These are phyloP conservation scores for Triangularia setosa DNA, from an alignment of 2,329 filamentous ascomycete species.

Conservation along the genomic window DNA sequence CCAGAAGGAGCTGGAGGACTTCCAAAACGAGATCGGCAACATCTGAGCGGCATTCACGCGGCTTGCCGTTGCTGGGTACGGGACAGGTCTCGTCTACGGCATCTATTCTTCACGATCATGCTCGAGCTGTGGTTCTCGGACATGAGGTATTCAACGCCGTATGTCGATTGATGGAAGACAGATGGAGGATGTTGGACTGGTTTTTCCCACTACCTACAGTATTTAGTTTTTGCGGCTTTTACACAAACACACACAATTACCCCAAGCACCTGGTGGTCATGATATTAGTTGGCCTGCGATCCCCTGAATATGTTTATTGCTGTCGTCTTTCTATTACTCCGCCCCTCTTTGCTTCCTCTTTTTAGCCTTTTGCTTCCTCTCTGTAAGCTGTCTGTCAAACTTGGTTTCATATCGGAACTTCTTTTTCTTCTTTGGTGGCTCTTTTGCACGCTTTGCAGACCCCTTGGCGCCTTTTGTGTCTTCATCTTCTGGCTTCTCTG, in stretches of 20 bases:
- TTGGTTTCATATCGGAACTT: slow-evolving; percentile 93
- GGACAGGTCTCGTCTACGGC: slow-evolving; percentile 9
- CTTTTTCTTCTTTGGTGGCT: slow-evolving; percentile 73
- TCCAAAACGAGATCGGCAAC: slow-evolving; percentile 88
- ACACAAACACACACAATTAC: slow-evolving; percentile 14
- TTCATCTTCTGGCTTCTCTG: slow-evolving; percentile 26
- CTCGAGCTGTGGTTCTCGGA: slow-evolving; percentile 12
- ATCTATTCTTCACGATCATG: slow-evolving; percentile 15
- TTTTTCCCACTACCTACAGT: slow-evolving; percentile 14
- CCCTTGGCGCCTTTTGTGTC: slow-evolving; percentile 31
- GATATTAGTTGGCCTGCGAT: background rate
- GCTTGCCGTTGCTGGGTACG: background rate
- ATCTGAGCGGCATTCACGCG: slow-evolving; percentile 55
- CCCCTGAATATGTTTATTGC: background rate
- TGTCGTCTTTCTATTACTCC: background rate
- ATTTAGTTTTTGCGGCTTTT: slow-evolving; percentile 16
- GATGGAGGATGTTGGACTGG: slow-evolving; percentile 14
- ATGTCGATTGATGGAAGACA: slow-evolving; percentile 10
- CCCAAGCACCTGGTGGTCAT: background rate
- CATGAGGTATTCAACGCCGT: slow-evolving; percentile 6
- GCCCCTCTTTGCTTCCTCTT: slow-evolving; percentile 35
- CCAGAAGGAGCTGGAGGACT: slow-evolving; percentile 87
- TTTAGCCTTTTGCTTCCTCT: slow-evolving; percentile 68
- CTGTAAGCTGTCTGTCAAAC: slow-evolving; percentile 70
- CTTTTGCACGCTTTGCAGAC: slow-evolving; percentile 31